Conservation (phyloP, 495 filamentous ascomycete species). For the Aspergillus cristatus region DNA sequence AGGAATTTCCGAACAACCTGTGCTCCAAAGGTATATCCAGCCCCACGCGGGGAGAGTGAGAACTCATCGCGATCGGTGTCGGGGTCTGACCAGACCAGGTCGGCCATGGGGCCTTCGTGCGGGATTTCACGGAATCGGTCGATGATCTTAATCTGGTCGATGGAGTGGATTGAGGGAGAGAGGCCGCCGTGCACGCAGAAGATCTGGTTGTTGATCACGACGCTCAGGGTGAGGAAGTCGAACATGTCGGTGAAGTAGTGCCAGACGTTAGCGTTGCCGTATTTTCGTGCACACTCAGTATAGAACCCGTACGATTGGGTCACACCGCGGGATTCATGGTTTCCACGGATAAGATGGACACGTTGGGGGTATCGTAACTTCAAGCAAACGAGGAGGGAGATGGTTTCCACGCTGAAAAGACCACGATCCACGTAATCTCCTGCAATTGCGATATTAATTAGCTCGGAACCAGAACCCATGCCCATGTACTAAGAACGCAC, state of each 20-base stretch:
- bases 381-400: conserved; percentile 88
- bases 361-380: conserved; percentile 89
- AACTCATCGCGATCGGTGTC: conserved; percentile 95
- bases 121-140: conserved; percentile 97
- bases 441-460: conserved; percentile 22
- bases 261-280: conserved; percentile 97
- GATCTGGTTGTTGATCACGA: conserved; percentile 97
- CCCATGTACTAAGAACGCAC: conserved; percentile 41
- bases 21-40: conserved; percentile 93
- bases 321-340: conserved; percentile 94
- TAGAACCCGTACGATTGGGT: conserved; percentile 99
- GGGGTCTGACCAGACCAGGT: conserved; percentile 95
- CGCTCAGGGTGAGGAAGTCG: conserved; percentile 90
- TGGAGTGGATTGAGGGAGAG: conserved; percentile 92
- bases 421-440: conserved; percentile 97
- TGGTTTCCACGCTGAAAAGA: conserved; percentile 94
- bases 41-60: conserved; percentile 83
- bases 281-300: conserved; percentile 94
- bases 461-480: no score
- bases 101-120: conserved; percentile 98
- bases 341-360: conserved; percentile 88
- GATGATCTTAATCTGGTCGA: conserved; percentile 99
- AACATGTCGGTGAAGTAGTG: conserved; percentile 99
- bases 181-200: conserved; percentile 97
- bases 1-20: conserved; percentile 97